Percentiles rank a stretch among this genome's conserved stretches.
phyloP scores from a whole-genome alignment of 495 filamentous ascomycete species.

The Daldinia decipiens region DNA sequence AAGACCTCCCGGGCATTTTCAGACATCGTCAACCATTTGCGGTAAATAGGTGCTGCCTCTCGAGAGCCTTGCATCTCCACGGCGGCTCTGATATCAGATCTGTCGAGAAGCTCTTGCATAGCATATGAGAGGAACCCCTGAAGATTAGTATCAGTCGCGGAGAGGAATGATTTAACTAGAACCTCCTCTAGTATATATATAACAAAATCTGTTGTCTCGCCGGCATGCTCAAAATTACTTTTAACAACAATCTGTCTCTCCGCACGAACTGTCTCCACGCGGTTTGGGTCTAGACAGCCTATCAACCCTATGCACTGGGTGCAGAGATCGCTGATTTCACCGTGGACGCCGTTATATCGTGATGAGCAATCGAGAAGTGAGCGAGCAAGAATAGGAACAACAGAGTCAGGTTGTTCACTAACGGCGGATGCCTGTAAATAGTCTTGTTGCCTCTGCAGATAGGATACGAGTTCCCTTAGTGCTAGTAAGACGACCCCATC shows the following conservation, averaged over 20 bases:
- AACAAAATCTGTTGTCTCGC: slow-evolving; percentile 87
- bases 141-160: slow-evolving; percentile 82
- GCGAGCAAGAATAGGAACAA: slow-evolving; percentile 75
- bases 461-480: slow-evolving; percentile 77
- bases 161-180: slow-evolving; percentile 89
- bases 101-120: slow-evolving; percentile 90
- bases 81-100: slow-evolving; percentile 73
- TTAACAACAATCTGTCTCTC: slow-evolving; percentile 82
- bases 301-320: slow-evolving; percentile 85
- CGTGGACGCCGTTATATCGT: slow-evolving; percentile 74
- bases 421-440: slow-evolving; percentile 85
- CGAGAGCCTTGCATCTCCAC: slow-evolving; percentile 48
- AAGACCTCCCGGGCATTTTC: slow-evolving; percentile 79
- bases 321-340: slow-evolving; percentile 74
- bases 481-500: slow-evolving; percentile 82
- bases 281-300: slow-evolving; percentile 90
- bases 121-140: slow-evolving; percentile 92
- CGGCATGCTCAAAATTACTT: slow-evolving; percentile 81
- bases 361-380: slow-evolving; percentile 85
- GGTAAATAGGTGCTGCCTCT: slow-evolving; percentile 64
- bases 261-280: slow-evolving; percentile 80
- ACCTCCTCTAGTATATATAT: slow-evolving; percentile 86
- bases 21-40: slow-evolving; percentile 79
- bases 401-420: slow-evolving; percentile 83
- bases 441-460: slow-evolving; percentile 75